Conservation (phyloP, 306 rosid genomes). For the Nissolia schottii region DNA sequence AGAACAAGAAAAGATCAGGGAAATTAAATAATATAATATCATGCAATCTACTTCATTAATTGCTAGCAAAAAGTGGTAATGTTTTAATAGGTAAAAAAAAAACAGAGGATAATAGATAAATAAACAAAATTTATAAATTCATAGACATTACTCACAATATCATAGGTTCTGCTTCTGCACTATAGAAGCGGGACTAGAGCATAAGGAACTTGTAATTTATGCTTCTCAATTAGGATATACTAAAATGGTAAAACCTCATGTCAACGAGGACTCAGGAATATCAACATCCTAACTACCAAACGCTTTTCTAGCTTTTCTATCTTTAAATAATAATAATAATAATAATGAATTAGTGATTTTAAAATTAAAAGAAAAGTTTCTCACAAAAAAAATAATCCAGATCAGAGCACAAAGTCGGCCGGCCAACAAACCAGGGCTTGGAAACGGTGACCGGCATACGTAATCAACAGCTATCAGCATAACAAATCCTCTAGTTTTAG, state of each 20-base stretch:
- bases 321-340: too few relatives aligned
- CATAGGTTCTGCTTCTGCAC: background rate
- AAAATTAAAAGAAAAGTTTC: too few relatives aligned
- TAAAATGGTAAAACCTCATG: background rate
- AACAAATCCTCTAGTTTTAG: background rate
- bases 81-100: background rate
- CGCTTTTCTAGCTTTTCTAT: background rate
- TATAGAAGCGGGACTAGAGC: background rate
- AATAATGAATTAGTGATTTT: too few relatives aligned
- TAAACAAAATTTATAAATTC: background rate
- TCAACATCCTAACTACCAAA: background rate
- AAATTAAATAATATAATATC: background rate
- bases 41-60: background rate
- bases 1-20: background rate
- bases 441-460: background rate
- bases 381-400: constrained; percentile 7
- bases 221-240: background rate
- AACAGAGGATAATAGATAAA: background rate
- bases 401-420: constrained; percentile 26
- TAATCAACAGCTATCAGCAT: background rate
- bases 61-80: background rate
- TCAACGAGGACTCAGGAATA: background rate
- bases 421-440: background rate
- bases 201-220: background rate
- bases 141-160: background rate